Evolutionary conservation across 352 stramenopile species (phyloP).

Genomic region (Phytophthora fragariae): DNA sequence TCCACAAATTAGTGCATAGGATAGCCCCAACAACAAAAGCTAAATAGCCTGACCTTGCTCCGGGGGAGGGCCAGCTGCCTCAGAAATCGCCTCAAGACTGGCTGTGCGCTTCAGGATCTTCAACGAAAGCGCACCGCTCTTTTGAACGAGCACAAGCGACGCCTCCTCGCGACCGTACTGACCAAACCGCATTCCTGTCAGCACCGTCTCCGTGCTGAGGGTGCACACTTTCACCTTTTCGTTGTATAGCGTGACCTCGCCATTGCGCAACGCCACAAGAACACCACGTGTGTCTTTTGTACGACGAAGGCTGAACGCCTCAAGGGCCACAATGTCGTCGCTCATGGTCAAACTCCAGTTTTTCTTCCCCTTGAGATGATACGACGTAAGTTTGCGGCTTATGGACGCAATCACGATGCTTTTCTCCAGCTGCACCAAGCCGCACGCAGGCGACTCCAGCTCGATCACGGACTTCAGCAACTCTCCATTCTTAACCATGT

Average conservation of each 20-base stretch:
- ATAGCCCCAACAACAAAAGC: neutral
- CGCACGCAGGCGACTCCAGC: conserved; percentile 80
- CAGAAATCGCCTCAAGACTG: conserved; percentile 78
- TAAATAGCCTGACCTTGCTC: conserved; percentile 70
- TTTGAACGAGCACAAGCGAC: conserved; percentile 83
- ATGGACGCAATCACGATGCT: conserved; percentile 90
- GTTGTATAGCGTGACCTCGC: conserved; percentile 90
- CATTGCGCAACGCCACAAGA: conserved; percentile 86
- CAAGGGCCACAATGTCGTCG: conserved; percentile 85
- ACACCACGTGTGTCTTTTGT: conserved; percentile 83
- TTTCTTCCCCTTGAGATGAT: conserved; percentile 92
- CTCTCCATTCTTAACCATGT: conserved; percentile 93
- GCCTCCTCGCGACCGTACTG: conserved; percentile 90
- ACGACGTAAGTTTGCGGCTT: conserved; percentile 89
- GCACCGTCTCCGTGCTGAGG: conserved; percentile 62
- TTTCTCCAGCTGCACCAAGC: conserved; percentile 81
- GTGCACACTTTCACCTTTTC: conserved; percentile 88
- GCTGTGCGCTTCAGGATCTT: conserved; percentile 92
- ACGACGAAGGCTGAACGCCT: conserved; percentile 72
- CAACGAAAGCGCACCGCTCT: conserved; percentile 80
- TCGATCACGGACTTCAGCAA: conserved; percentile 89
- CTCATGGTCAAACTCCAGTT: conserved; percentile 91
- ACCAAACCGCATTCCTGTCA: conserved; percentile 89
- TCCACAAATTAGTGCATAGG: neutral
- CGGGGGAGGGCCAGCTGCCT: conserved; percentile 74